Evolutionary conservation across 257 asterid species (phyloP), one percentile per base, ranked within the genome.

Genomic region (Ocimum tenuiflorum): DNA sequence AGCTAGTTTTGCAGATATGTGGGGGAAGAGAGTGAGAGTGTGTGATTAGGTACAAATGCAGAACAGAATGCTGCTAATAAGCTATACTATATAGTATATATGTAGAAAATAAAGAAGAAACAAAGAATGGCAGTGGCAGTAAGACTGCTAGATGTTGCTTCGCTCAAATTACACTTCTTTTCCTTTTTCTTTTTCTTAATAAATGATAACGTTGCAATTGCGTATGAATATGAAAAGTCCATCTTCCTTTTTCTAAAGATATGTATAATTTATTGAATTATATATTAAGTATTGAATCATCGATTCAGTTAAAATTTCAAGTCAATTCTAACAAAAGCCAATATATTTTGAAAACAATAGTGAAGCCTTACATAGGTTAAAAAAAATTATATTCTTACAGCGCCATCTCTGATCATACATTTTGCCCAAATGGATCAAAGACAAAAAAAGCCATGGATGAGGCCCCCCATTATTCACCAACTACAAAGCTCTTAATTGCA

Each of bases 151-250:
- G 31, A n/a, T 35, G 38, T 70, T 38, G 63, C 46, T 58, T 75
- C 22, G 81, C 75, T 79, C 77, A 77, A 83, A 75, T 75, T 65
- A 52, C 65, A 70, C 49, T 50, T 42, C 52, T 35, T 54, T 7
- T 20, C 10, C 14, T 50, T 51, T 7, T 22, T 0, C 1, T 50
- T 20, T 15, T 1, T 6, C 9, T 2, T 18, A 18, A 8, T 1
- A 27, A 13, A 77, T 77, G 49, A 79, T 71, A 29, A 47, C 70
- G 59, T 9, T 46, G 29, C 35, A 33, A 47, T 19, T 39, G 52
- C 41, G 17, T 33, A 20, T 4, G 13, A 56, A 19, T 18, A 29
- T 2, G 55, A 57, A 67, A 67, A 23, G 23, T 8, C 38, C 23
- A 13, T 36, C 38, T 38, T 12, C 7, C 38, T 6, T 59, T 36